Base-by-base conservation (phyloP, 306 rosid genomes). In the Prosopis cineraria region DNA sequence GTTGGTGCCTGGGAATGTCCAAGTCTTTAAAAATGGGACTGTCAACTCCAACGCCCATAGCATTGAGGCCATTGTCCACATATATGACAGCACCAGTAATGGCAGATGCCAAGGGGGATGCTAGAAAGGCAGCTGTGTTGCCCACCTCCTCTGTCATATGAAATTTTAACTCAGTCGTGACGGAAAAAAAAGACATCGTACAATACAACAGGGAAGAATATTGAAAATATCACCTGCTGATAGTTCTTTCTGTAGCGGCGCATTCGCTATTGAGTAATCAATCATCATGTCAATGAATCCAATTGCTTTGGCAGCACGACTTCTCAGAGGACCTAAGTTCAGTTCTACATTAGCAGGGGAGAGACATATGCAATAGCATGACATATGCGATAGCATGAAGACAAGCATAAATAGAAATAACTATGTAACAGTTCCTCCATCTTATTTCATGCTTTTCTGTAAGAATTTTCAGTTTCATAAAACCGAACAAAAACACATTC, bases 251-350 rank as follows among this genome's bases (percentile, higher is more conserved):
- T 93, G 90, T 31, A 95, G 85, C 67, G 98, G 97, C 78, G 98
- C 97, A 78, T 95, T 95, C 77, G 83, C 98, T 48, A 66, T 24
- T 31, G 98, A 95, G 71, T 95, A 92, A 84, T 95, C 96, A 29
- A 95, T 95, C 97, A 95, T 95, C 99, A 88, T 95, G 65, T 92
- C 98, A 66, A 95, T 95, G 83, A 95, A 95, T 13, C 98, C 98
- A 45, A 95, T 92, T 20, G 98, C 98, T 87, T 95, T 95, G 50
- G 98, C 98, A 66, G 98, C 98, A 44, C 98, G 98, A 81, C 98
- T 95, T 85, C 98, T 82, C 13, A 95, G 85, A 25, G 98, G 98
- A 83, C 98, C 98, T 95, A 85, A 27, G 30, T 19, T 55, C 11
- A 40, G 47, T 79, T 63, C 31, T 10, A 63, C 70, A 8, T 36